These are phyloP conservation scores for Hyaloperonospora brassicae DNA, from an alignment of 352 stramenopile genomes.

Conservation along the genomic window DNA sequence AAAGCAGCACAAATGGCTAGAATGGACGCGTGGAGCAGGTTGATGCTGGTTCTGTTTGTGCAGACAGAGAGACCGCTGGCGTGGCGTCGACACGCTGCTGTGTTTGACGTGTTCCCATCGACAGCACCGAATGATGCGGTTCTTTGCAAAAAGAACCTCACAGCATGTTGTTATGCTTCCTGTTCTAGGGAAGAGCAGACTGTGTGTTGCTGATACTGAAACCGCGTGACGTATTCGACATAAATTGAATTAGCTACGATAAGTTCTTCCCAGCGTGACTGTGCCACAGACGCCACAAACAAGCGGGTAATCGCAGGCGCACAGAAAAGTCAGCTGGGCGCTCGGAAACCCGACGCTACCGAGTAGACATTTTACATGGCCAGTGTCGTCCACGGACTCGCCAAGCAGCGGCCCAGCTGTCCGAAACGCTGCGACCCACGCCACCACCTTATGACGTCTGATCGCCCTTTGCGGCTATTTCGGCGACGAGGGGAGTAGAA, in stretches of 20 bases:
- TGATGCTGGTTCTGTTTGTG: no score
- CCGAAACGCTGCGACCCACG: conserved; percentile 6
- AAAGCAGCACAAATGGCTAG: no score
- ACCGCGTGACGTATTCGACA: background rate
- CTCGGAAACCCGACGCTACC: conserved; percentile 14
- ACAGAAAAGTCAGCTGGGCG: conserved; percentile 19
- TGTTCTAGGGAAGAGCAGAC: no score
- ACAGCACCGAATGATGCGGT: no score
- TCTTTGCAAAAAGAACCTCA: no score
- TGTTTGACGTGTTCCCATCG: no score
- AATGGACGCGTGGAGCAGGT: no score
- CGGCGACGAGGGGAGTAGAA: background rate
- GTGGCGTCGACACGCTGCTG: no score
- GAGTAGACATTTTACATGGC: conserved; percentile 3
- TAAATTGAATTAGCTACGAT: background rate
- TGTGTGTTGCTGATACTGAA: no score
- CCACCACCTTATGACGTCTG: conserved; percentile 13
- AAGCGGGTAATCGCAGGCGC: conserved; percentile 10
- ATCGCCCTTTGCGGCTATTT: conserved; percentile 1
- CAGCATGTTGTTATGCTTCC: no score
- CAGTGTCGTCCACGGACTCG: conserved; percentile 6
- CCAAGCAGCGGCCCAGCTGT: conserved; percentile 17
- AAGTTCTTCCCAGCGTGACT: background rate
- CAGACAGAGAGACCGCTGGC: no score
- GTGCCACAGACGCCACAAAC: conserved; percentile 10